phyloP scores from a whole-genome alignment of 2,329 filamentous ascomycete genomes.

The Ilyonectria sp. region DNA sequence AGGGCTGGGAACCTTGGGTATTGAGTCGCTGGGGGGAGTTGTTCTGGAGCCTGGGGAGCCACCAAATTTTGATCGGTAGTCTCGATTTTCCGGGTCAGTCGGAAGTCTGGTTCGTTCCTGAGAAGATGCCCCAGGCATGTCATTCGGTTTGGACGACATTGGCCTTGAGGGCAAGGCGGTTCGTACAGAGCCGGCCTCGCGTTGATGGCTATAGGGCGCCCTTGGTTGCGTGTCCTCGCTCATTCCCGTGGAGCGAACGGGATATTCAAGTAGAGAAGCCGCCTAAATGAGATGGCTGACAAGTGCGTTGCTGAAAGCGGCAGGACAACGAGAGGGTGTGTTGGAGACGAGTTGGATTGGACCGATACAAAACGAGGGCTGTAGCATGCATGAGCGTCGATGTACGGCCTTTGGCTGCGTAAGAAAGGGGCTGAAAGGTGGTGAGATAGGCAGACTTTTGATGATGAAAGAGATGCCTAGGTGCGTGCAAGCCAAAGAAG shows the following conservation, averaged over 20 bases:
- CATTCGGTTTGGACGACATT: slow-evolving; percentile 52
- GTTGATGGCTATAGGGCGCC: slow-evolving; percentile 49
- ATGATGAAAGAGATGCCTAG: slow-evolving; percentile 31
- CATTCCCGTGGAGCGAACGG: slow-evolving; percentile 47
- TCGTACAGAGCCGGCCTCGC: slow-evolving; percentile 51
- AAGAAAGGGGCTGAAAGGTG: slow-evolving; percentile 18
- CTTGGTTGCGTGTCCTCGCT: slow-evolving; percentile 48
- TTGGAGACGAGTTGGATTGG: slow-evolving; percentile 28
- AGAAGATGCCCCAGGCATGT: slow-evolving; percentile 35
- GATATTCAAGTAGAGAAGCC: slow-evolving; percentile 13
- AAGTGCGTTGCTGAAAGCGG: slow-evolving; percentile 19
- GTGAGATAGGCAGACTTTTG: slow-evolving; percentile 25
- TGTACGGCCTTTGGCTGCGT: slow-evolving; percentile 21
- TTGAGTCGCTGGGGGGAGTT: slow-evolving; percentile 44
- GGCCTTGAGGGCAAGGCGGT: slow-evolving; percentile 58
- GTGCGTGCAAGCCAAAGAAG: slow-evolving; percentile 36
- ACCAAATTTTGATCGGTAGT: slow-evolving; percentile 39
- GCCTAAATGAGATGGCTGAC: slow-evolving; percentile 18
- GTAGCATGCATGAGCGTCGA: slow-evolving; percentile 42
- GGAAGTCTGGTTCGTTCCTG: slow-evolving; percentile 45
- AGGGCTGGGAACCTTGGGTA: slow-evolving; percentile 51
- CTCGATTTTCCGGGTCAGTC: slow-evolving; percentile 42
- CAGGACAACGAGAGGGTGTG: slow-evolving; percentile 26
- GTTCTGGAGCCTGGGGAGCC: slow-evolving; percentile 47
- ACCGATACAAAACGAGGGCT: slow-evolving; percentile 35